A percentile compares a stretch with the other conserved stretches of the same genome.
phyloP scores from a whole-genome alignment of 129 eudicot genomes.

The Heracleum sosnowskyi region DNA sequence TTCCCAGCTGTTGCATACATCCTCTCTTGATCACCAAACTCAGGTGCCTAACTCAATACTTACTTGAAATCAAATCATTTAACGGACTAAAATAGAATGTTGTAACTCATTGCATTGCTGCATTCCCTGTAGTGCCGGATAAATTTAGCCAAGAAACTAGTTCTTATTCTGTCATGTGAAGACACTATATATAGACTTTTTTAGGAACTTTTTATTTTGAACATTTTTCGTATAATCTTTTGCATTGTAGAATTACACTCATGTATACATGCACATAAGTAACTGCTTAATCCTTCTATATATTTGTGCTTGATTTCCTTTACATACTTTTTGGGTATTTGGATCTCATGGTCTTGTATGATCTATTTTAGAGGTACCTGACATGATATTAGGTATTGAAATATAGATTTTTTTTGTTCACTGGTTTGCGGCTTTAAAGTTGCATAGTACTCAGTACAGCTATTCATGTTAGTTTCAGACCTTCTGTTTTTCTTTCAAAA shows the following conservation, averaged over 20 bases:
- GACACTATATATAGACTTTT: not conserved
- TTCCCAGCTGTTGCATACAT: constrained; percentile 44
- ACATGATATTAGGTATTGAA: not conserved
- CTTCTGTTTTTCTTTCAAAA: not conserved
- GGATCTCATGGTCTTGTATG: not conserved
- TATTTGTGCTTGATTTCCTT: not conserved
- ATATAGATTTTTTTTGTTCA: not conserved
- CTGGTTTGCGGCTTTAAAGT: not conserved
- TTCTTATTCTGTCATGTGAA: not conserved
- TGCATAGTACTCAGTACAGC: not conserved
- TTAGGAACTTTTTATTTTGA: no score
- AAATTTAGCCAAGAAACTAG: not conserved
- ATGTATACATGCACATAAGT: not conserved
- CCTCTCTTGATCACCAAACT: constrained; percentile 49
- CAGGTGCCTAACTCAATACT: constrained; percentile 28
- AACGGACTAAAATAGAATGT: not conserved
- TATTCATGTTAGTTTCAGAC: not conserved
- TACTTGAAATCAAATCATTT: not conserved
- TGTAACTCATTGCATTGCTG: not conserved
- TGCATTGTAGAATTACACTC: no score
- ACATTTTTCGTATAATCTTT: no score
- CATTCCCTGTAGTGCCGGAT: not conserved
- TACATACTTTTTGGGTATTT: not conserved
- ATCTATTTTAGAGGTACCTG: not conserved
- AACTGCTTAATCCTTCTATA: not conserved